Percentiles rank a stretch among this genome's conserved stretches.
These are phyloP conservation scores for Cladosporium sp. DNA, from an alignment of 2,329 filamentous ascomycete genomes.

Conservation along the genomic window DNA sequence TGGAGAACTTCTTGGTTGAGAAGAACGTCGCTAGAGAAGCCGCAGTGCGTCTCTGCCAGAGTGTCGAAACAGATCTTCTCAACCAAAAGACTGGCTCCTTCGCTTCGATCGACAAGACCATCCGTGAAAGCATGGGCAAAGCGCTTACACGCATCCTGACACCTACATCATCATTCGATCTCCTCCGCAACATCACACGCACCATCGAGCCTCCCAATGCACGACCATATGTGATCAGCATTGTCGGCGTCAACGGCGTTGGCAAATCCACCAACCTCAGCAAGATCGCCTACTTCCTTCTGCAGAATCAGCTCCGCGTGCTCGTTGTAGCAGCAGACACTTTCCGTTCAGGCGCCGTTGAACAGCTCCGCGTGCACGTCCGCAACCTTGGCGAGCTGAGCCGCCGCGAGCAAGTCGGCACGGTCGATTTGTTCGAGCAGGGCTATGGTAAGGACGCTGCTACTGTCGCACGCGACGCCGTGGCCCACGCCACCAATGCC, in stretches of 20 bases:
- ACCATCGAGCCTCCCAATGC: conserved; percentile 61
- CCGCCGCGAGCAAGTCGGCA: conserved; percentile 70
- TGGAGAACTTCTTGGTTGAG: conserved; percentile 89
- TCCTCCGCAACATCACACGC: conserved; percentile 86
- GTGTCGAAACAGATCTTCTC: conserved; percentile 83
- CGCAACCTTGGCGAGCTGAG: conserved; percentile 88
- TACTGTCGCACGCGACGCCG: conserved; percentile 89
- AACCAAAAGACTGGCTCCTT: conserved; percentile 90
- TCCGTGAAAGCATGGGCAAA: conserved; percentile 83
- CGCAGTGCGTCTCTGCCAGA: conserved; percentile 82
- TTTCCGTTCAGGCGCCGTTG: conserved; percentile 93
- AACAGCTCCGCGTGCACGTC: conserved; percentile 93
- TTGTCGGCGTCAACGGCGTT: conserved; percentile 96
- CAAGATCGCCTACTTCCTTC: conserved; percentile 95
- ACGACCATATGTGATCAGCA: conserved; percentile 94
- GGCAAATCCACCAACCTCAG: conserved; percentile 97
- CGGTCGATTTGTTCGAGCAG: conserved; percentile 90
- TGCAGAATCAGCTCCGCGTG: conserved; percentile 96
- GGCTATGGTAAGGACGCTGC: conserved; percentile 98
- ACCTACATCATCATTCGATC: conserved; percentile 87
- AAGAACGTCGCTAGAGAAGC: conserved; percentile 98
- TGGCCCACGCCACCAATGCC: conserved; percentile 68
- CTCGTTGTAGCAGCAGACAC: conserved; percentile 93
- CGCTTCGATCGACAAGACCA: conserved; percentile 70
- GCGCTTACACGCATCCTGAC: conserved; percentile 94